Evolutionary conservation across 2,329 filamentous ascomycete species (phyloP).

Genomic region (Diaporthe humulicola): DNA sequence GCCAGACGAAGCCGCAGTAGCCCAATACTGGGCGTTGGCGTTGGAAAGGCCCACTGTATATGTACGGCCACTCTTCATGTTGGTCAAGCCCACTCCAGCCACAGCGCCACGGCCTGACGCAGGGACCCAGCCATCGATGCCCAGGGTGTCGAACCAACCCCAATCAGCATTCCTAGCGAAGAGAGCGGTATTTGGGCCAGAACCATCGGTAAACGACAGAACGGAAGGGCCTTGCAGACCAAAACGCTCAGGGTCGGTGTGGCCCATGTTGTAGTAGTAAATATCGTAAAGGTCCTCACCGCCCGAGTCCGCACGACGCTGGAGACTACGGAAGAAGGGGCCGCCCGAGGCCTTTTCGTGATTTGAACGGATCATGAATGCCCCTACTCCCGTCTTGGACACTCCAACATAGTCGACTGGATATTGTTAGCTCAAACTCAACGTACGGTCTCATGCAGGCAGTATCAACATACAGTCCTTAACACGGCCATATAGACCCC

Average conservation of each 20-base stretch:
- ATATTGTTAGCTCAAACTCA: background rate
- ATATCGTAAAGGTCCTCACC: conserved; percentile 58
- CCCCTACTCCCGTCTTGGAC: conserved; percentile 51
- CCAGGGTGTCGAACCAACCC: conserved; percentile 50
- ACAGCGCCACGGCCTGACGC: conserved; percentile 47
- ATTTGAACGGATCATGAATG: conserved; percentile 55
- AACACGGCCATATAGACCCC: conserved; percentile 53
- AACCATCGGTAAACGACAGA: conserved; percentile 54
- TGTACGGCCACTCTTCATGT: conserved; percentile 54
- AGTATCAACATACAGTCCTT: conserved; percentile 46
- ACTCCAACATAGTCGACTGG: conserved; percentile 55
- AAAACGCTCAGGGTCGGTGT: conserved; percentile 56
- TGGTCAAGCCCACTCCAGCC: conserved; percentile 49
- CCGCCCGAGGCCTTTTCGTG: conserved; percentile 56
- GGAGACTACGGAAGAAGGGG: conserved; percentile 55
- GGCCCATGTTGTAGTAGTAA: conserved; percentile 59
- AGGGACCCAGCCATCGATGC: conserved; percentile 50
- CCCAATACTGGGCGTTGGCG: conserved; percentile 54
- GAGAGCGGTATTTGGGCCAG: conserved; percentile 52
- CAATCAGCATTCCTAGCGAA: conserved; percentile 52
- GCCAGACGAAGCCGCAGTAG: conserved; percentile 42
- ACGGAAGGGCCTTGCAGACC: conserved; percentile 57
- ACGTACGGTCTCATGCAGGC: fast-evolving
- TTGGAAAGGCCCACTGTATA: conserved; percentile 55
- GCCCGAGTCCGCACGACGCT: conserved; percentile 51